phyloP scores from a whole-genome alignment of 2,329 filamentous ascomycete species.

The Pseudogymnoascus sp. region DNA sequence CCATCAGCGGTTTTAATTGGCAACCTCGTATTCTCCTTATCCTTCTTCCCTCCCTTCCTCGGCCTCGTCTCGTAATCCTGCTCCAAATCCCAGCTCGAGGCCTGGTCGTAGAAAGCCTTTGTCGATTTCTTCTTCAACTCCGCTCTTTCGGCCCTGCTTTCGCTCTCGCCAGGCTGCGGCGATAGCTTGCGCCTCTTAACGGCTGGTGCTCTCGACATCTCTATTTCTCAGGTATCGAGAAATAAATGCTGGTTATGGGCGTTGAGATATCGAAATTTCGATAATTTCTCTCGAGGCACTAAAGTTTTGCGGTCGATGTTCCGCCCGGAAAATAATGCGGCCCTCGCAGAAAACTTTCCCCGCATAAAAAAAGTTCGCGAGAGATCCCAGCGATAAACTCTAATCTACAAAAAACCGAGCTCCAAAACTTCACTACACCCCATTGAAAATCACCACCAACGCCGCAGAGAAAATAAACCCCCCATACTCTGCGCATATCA shows the following conservation, averaged over 20 bases:
- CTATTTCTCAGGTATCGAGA: neutral
- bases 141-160: conserved; percentile 18
- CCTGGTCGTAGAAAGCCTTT: conserved; percentile 56
- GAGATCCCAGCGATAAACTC: neutral
- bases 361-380: conserved; percentile 16
- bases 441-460: neutral
- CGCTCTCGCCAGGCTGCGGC: conserved; percentile 38
- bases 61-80: conserved; percentile 79
- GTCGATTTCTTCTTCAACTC: conserved; percentile 10
- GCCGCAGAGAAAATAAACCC: neutral
- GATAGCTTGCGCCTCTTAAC: conserved; percentile 51
- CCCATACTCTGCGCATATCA: conserved; percentile 4
- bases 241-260: neutral
- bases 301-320: neutral
- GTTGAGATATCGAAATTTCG: conserved; percentile 6
- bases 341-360: conserved; percentile 19
- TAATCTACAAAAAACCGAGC: conserved; percentile 1
- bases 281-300: conserved; percentile 9
- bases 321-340: conserved; percentile 19
- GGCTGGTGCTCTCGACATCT: conserved; percentile 26
- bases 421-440: neutral
- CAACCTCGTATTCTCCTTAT: conserved; percentile 60
- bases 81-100: conserved; percentile 81
- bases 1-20: conserved; percentile 85
- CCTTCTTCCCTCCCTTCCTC: conserved; percentile 66